Evolutionary conservation across 2,329 filamentous ascomycete genomes (phyloP).

Genomic region (Pseudocercospora vitis): DNA sequence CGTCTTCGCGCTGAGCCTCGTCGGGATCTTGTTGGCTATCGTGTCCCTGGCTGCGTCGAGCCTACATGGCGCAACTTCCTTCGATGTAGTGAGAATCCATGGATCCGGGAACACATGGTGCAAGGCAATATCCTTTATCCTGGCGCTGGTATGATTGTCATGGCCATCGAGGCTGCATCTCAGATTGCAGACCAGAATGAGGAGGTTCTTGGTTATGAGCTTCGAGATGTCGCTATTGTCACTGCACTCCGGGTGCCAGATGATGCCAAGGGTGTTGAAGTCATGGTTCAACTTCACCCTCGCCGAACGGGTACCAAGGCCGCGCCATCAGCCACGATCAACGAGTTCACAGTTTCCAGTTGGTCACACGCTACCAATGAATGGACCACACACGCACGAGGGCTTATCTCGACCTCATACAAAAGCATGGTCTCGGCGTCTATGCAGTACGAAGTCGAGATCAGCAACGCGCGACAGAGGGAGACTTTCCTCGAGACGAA

Average conservation of each 20-base stretch:
- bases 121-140: conserved; percentile 14
- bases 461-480: neutral
- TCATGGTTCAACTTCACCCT: conserved; percentile 11
- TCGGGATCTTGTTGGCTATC: conserved; percentile 18
- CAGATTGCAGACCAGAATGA: conserved; percentile 10
- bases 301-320: conserved; percentile 4
- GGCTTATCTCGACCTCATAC: conserved; percentile 9
- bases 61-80: conserved; percentile 22
- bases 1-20: conserved; percentile 12
- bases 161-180: conserved; percentile 18
- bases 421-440: neutral
- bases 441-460: neutral
- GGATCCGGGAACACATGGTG: conserved; percentile 22
- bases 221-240: conserved; percentile 17
- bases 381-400: conserved; percentile 10
- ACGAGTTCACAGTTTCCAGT: conserved; percentile 13
- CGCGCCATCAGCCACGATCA: neutral
- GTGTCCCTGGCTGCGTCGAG: conserved; percentile 9
- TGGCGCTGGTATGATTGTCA: conserved; percentile 15
- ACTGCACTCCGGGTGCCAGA: conserved; percentile 12
- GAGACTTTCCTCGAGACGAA: neutral
- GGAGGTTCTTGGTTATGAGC: conserved; percentile 12
- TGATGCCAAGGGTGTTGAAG: conserved; percentile 11
- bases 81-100: conserved; percentile 13
- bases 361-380: conserved; percentile 7